Evolutionary conservation across 2,329 filamentous ascomycete species (phyloP).

Genomic region (Dactylonectria macrodidyma): DNA sequence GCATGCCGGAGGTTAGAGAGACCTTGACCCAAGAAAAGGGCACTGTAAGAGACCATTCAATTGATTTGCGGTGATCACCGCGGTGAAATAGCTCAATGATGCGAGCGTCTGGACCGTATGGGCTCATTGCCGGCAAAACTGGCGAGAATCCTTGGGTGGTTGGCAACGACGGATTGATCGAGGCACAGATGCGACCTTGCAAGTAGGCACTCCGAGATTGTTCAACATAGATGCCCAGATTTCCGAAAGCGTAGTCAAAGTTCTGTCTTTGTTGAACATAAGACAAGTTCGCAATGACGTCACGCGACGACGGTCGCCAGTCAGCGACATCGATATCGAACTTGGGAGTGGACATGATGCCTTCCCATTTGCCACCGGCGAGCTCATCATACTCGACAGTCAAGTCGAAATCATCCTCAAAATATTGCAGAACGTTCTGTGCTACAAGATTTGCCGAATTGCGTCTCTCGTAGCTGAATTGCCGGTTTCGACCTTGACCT

Average conservation of each 20-base stretch:
- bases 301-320: conserved; percentile 20
- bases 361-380: conserved; percentile 17
- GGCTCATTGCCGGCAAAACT: not conserved
- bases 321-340: conserved; percentile 29
- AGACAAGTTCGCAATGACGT: conserved; percentile 6
- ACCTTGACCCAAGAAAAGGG: not conserved
- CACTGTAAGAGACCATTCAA: not conserved
- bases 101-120: not conserved
- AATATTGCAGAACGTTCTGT: not conserved
- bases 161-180: not conserved
- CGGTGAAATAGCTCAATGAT: not conserved
- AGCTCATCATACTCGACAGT: not conserved
- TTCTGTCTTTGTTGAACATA: conserved; percentile 1
- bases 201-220: not conserved
- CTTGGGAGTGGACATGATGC: conserved; percentile 66
- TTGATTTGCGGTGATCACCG: not conserved
- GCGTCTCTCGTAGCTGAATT: not conserved
- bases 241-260: conserved; percentile 17
- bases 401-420: not conserved
- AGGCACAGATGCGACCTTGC: conserved; percentile 8
- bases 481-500: not conserved
- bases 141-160: not conserved
- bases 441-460: conserved; percentile 1
- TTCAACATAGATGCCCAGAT: conserved; percentile 11
- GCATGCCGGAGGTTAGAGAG: not conserved